Base-by-base conservation (phyloP, 495 filamentous ascomycete genomes). In the Lasiosphaeriaceae sp. region DNA sequence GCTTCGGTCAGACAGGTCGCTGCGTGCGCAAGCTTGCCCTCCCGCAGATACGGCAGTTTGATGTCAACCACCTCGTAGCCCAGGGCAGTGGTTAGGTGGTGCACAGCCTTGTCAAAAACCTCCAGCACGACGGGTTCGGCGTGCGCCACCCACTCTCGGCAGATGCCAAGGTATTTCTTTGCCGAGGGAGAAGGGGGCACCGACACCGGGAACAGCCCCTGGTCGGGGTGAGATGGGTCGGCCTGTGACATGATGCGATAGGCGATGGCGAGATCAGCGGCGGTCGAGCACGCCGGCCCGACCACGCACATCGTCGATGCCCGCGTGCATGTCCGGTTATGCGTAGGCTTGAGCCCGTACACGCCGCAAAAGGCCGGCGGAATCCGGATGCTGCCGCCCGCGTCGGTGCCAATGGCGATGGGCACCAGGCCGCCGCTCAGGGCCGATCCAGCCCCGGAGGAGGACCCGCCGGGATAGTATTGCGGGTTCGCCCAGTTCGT, bases 401-500 rank as follows among this genome's bases (percentile, higher is more conserved):
- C 90, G 67, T 97, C 93, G 2, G 87, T 86, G 31, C 90, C 93
- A 9, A 96, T 73, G 6, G 88, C 85, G 59, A 97, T 85, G 14
- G 92, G 92, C 3, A 95, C 77, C 11, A 96, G 67, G 1, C 92
- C 92, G 5, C 84, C 78, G 11, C 82, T 76, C 34, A 96, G 83
- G 41, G 88, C 84, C 54, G 92, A 96, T 1, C 83, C 92, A 22
- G 85, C 84, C 4, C 93, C 93, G 7, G 90, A 89, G 0, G 92
- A 96, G 0, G 90, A 95, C 16, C 93, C 93, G 24, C 93, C 93
- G 23, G 88, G 86, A 71, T 95, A 97, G 76, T 92, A 96, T 2
- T 76, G 62, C 0, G 72, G 67, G 67, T 95, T 92, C 64, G 90
- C 83, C 45, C 92, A 94, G 71, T 97, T 97, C 2, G 79, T 72